Percentiles rank a stretch among this genome's conserved stretches.
Evolutionary conservation across 139 green algal genomes (phyloP).

Genomic region (Tetradesmus obliquus): DNA sequence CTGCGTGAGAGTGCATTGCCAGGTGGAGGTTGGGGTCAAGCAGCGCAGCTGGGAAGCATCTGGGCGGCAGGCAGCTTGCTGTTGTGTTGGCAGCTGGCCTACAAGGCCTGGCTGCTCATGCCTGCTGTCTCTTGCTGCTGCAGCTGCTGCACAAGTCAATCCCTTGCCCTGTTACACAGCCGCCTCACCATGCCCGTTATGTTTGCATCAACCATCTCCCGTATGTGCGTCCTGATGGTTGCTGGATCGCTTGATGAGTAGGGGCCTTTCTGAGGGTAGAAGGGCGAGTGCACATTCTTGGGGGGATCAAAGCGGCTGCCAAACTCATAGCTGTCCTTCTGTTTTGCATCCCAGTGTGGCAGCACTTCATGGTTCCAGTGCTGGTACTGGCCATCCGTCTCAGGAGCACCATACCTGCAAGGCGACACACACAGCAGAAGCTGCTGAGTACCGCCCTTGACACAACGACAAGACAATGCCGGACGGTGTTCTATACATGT

Average conservation of each 20-base stretch:
- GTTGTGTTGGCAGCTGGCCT: neutral
- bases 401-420: constrained; percentile 50
- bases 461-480: too few species aligned
- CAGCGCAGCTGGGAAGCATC: too few species aligned
- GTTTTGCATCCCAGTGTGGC: constrained; percentile 52
- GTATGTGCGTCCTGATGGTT: constrained; percentile 49
- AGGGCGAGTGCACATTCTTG: constrained; percentile 55
- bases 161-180: neutral
- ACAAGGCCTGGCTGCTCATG: neutral
- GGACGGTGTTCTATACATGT: too few species aligned
- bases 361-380: constrained; percentile 69
- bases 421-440: neutral
- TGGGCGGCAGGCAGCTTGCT: too few species aligned
- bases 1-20: too few species aligned
- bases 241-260: constrained; percentile 52
- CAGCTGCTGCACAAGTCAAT: neutral
- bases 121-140: neutral
- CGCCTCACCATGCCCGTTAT: constrained; percentile 53
- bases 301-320: constrained; percentile 53
- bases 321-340: constrained; percentile 6
- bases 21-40: too few species aligned
- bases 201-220: constrained; percentile 49
- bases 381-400: constrained; percentile 40
- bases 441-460: neutral
- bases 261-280: constrained; percentile 56